phyloP scores from a whole-genome alignment of 495 filamentous ascomycete species.

The Annulohypoxylon maeteangense region DNA sequence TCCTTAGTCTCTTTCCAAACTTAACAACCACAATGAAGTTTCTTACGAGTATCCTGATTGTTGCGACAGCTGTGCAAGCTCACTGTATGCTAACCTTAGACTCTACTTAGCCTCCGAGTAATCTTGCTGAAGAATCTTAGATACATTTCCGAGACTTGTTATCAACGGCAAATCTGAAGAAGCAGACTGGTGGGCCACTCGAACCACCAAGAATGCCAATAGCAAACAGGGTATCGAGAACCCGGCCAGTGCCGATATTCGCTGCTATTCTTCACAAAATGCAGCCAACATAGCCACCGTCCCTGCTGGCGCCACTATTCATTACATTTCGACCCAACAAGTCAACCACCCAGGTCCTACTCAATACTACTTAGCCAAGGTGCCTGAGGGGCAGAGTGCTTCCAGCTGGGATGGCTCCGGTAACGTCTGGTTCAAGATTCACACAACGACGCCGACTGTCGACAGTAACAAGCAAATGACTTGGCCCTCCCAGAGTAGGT shows the following conservation, averaged over 20 bases:
- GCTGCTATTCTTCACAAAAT: conserved; percentile 57
- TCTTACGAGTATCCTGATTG: conserved; percentile 40
- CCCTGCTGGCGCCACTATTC: conserved; percentile 56
- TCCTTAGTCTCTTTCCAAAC: background rate
- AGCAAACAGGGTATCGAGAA: conserved; percentile 54
- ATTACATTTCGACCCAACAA: conserved; percentile 58
- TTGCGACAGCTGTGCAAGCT: conserved; percentile 46
- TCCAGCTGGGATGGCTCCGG: conserved; percentile 61
- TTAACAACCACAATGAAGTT: conserved; percentile 42
- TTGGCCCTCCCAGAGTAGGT: conserved; percentile 54
- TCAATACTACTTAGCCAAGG: conserved; percentile 61
- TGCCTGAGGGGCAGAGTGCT: conserved; percentile 53
- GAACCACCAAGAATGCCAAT: conserved; percentile 54
- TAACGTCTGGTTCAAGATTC: conserved; percentile 64
- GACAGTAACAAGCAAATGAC: conserved; percentile 54
- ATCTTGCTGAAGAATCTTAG: conserved; percentile 27
- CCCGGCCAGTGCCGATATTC: conserved; percentile 55
- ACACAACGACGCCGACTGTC: conserved; percentile 53
- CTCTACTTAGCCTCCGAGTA: background rate
- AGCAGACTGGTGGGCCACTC: conserved; percentile 55
- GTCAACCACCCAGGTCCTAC: conserved; percentile 61
- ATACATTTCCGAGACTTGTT: conserved; percentile 55
- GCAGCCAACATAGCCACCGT: conserved; percentile 53
- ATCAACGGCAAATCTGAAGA: conserved; percentile 53
- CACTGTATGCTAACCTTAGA: conserved; percentile 45